phyloP scores from a whole-genome alignment of 1,139 yeast genomes.

The Meyerozyma carpophila region DNA sequence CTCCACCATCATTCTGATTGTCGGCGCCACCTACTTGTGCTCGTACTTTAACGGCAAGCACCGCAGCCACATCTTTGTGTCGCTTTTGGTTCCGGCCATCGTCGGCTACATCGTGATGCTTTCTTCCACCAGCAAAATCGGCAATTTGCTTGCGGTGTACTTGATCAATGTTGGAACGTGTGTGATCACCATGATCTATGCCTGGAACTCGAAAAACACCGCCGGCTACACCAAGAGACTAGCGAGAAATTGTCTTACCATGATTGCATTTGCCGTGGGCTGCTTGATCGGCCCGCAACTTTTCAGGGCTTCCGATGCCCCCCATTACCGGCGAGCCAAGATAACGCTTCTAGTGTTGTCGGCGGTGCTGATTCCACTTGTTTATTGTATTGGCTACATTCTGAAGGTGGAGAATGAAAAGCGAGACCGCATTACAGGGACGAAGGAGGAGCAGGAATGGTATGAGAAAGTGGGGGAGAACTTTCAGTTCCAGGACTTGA shows the following conservation, averaged over 20 bases:
- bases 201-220: conserved; percentile 14
- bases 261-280: conserved; percentile 32
- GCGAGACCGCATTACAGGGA: conserved; percentile 14
- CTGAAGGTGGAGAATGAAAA: conserved; percentile 21
- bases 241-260: conserved; percentile 12
- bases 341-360: conserved; percentile 28
- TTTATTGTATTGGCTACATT: conserved; percentile 19
- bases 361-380: conserved; percentile 26
- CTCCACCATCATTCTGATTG: conserved; percentile 28
- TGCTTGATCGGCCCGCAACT: conserved; percentile 37
- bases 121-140: conserved; percentile 18
- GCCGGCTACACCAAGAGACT: conserved; percentile 15
- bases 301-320: conserved; percentile 23
- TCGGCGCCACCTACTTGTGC: conserved; percentile 26
- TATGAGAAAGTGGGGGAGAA: conserved; percentile 12
- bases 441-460: conserved; percentile 7
- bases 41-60: conserved; percentile 10
- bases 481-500: conserved; percentile 29
- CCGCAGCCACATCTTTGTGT: conserved; percentile 20
- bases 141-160: conserved; percentile 32
- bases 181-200: conserved; percentile 13
- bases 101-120: conserved; percentile 33
- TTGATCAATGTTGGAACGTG: conserved; percentile 23
- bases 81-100: conserved; percentile 31
- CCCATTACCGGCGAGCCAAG: conserved; percentile 32